These are phyloP conservation scores for Telopea speciosissima DNA, from an alignment of 177 flowering plant species.

Conservation along the genomic window DNA sequence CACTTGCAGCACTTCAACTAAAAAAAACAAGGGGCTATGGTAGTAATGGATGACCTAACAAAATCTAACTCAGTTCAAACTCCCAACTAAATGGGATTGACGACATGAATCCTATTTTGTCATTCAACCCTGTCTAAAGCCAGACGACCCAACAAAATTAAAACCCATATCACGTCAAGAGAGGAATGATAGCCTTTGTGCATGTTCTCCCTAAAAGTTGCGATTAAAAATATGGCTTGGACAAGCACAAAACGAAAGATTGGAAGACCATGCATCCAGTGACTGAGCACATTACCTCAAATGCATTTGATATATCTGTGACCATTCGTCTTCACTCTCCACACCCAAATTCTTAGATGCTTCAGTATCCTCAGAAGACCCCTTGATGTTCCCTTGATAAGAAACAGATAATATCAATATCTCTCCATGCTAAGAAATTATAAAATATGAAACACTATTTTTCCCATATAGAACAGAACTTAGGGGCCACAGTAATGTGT, in stretches of 20 bases:
- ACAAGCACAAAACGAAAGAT: neutral
- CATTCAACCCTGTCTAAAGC: too few relatives aligned
- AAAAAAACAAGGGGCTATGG: too few relatives aligned
- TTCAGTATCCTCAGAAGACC: conserved; percentile 24
- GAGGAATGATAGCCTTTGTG: too few relatives aligned
- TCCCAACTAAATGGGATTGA: too few relatives aligned
- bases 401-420: neutral
- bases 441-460: neutral
- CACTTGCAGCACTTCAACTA: too few relatives aligned
- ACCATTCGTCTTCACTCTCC: conserved; percentile 62
- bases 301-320: conserved; percentile 55
- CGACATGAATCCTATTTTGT: too few relatives aligned
- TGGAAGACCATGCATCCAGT: conserved; percentile 4
- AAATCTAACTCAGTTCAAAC: neutral
- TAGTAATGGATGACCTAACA: too few relatives aligned
- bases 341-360: conserved; percentile 18
- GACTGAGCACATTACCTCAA: conserved; percentile 41
- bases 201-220: neutral
- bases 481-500: too few relatives aligned
- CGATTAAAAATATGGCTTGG: conserved; percentile 1
- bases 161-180: too few relatives aligned
- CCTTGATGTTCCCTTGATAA: conserved; percentile 26
- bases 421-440: neutral
- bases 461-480: too few relatives aligned
- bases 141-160: too few relatives aligned